Conservation (phyloP, 768 basidiomycete genomes). For the Rhodotorula paludigena region DNA sequence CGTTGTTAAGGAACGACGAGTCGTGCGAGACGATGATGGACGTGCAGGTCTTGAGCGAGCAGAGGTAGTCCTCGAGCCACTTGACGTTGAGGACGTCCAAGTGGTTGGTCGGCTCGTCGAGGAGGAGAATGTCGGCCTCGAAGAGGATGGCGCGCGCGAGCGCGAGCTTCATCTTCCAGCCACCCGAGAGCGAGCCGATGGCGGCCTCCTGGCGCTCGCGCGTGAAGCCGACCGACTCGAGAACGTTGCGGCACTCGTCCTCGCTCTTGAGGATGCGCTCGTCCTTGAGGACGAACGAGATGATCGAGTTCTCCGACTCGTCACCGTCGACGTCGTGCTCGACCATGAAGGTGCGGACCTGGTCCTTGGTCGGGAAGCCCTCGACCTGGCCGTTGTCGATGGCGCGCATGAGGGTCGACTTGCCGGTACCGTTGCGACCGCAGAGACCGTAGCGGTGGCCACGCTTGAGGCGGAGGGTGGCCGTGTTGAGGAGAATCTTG, state of each 20-base stretch:
- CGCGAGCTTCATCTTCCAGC: slow-evolving; percentile 99
- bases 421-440: slow-evolving; percentile 89
- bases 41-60: slow-evolving; percentile 63
- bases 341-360: slow-evolving; percentile 88
- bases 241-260: slow-evolving; percentile 64
- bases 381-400: slow-evolving; percentile 77
- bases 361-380: slow-evolving; percentile 85
- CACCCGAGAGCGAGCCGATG: slow-evolving; percentile 88
- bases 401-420: slow-evolving; percentile 92
- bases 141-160: slow-evolving; percentile 94
- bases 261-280: slow-evolving; percentile 46
- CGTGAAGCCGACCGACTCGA: slow-evolving; percentile 85
- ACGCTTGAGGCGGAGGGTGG: slow-evolving; percentile 79
- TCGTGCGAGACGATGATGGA: slow-evolving; percentile 94
- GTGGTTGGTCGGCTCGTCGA: slow-evolving; percentile 70
- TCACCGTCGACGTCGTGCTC: slow-evolving; percentile 70
- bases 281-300: slow-evolving; percentile 89
- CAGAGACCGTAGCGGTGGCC: slow-evolving; percentile 93
- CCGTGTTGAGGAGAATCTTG: slow-evolving; percentile 75
- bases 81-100: slow-evolving; percentile 68
- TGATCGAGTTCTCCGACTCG: slow-evolving; percentile 73
- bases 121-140: slow-evolving; percentile 60
- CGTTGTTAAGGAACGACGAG: slow-evolving; percentile 90
- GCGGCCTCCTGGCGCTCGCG: slow-evolving; percentile 74
- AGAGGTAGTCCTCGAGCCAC: slow-evolving; percentile 76